A percentile compares a stretch with the other conserved stretches of the same genome.
Evolutionary conservation across 2,329 filamentous ascomycete species (phyloP).

Genomic region (Periconia digitata): DNA sequence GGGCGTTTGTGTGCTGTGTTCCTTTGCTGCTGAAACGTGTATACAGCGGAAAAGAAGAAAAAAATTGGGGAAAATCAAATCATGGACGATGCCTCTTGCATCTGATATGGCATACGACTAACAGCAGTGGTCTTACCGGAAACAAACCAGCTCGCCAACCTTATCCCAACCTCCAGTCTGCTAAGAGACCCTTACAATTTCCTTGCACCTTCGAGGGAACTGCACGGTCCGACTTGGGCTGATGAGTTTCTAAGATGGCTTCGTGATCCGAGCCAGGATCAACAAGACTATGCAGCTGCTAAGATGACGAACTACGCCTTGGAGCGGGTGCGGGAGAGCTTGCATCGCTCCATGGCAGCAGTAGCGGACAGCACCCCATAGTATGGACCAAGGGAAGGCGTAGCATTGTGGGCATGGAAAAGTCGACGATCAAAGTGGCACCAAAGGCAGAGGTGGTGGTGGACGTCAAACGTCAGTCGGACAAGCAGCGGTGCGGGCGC

Average conservation of each 20-base stretch:
- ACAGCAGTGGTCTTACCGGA: neutral
- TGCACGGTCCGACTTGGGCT: neutral
- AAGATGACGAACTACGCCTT: slow-evolving; percentile 25
- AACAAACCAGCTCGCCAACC: neutral
- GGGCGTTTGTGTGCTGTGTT: neutral
- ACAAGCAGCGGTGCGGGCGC: too few relatives aligned
- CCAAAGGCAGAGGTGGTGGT: neutral
- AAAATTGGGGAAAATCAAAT: too few relatives aligned
- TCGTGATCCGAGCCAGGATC: slow-evolving; percentile 34
- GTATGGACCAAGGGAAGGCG: neutral
- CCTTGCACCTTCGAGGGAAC: neutral
- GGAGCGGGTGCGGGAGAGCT: slow-evolving; percentile 34
- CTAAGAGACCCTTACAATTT: neutral
- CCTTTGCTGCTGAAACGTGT: too few relatives aligned
- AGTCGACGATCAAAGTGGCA: neutral
- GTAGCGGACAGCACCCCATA: neutral
- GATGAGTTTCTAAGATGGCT: neutral
- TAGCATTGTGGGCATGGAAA: neutral
- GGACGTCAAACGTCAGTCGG: neutral
- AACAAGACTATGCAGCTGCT: slow-evolving; percentile 26
- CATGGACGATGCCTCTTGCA: too few relatives aligned
- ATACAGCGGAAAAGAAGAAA: too few relatives aligned
- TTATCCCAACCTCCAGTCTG: neutral
- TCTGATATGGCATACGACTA: neutral
- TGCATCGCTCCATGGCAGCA: slow-evolving; percentile 18